phyloP scores from a whole-genome alignment of 345 rosid species.

The Salix purpurea region DNA sequence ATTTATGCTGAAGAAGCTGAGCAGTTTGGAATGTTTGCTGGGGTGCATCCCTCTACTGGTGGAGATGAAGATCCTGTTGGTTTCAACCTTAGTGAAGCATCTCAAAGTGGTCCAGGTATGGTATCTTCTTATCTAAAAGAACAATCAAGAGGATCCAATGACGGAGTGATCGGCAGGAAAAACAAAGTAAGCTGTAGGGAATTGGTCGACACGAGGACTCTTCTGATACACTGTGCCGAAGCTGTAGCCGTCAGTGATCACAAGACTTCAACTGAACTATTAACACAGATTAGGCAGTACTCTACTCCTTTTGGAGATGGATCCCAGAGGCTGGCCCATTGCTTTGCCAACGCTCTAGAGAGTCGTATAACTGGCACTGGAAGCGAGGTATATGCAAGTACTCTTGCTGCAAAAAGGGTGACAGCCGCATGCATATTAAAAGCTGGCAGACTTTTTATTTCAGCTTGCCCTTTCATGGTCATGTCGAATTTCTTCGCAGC shows the following conservation, averaged over 20 bases:
- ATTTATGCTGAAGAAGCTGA: not conserved
- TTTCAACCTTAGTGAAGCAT: slow-evolving; percentile 24
- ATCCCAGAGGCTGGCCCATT: slow-evolving; percentile 60
- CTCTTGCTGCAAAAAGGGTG: slow-evolving; percentile 18
- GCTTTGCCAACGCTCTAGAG: slow-evolving; percentile 55
- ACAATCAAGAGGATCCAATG: not conserved
- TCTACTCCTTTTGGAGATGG: slow-evolving; percentile 53
- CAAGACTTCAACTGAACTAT: slow-evolving; percentile 39
- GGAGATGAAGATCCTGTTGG: slow-evolving; percentile 2
- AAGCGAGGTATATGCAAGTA: slow-evolving; percentile 27
- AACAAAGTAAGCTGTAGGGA: not conserved
- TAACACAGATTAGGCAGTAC: slow-evolving; percentile 54
- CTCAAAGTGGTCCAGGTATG: slow-evolving; percentile 12
- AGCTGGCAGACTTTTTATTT: slow-evolving; percentile 41
- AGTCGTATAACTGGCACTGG: slow-evolving; percentile 45
- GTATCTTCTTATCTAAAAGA: slow-evolving; percentile 1
- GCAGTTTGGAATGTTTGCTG: slow-evolving; percentile 12
- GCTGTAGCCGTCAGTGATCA: slow-evolving; percentile 53
- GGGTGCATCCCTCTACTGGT: slow-evolving; percentile 8
- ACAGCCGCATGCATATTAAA: slow-evolving; percentile 49
- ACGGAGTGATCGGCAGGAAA: slow-evolving; percentile 2
- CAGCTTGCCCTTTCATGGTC: slow-evolving; percentile 45
- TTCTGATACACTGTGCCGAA: slow-evolving; percentile 57
- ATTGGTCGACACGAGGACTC: slow-evolving; percentile 45
- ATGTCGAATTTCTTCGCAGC: slow-evolving; percentile 44